Evolutionary conservation across 2,329 filamentous ascomycete species (phyloP), one percentile per base, ranked within the genome.

Genomic region (Zymoseptoria tritici): DNA sequence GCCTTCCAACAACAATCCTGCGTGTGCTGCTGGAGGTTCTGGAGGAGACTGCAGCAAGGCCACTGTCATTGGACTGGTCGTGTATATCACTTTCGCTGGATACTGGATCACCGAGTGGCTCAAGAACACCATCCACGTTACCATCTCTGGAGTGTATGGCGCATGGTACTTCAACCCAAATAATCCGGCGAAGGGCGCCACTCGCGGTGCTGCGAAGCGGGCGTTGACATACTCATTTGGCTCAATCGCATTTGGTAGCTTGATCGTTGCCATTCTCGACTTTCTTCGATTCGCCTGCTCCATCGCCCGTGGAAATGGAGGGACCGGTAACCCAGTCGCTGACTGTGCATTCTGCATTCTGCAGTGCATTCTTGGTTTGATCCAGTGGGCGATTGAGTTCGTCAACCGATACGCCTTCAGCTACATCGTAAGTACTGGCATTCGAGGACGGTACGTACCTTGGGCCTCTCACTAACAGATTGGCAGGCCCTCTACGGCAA

Each of bases 21-120:
- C 85, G 64, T 72, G 67, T 42, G 75, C 76, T 4, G 75, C 77
- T 11, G 82, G 75, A 2, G 85, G 85, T 3, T 62, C 60, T 3
- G 81, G 75, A 2, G 68, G 68, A 31, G 80, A 82, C 5, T 97
- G 92, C 68, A 86, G 88, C 61, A 80, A 78, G 5, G 90, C 80
- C 56, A 93, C 87, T 65, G 89, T 97, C 52, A 92, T 91, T 61
- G 92, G 92, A 0, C 77, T 97, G 29, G 79, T 96, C 4, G 89
- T 88, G 19, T 97, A 95, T 72, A 83, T 91, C 66, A 96, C 91
- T 0, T 97, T 97, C 69, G 87, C 91, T 57, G 90, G 87, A 76
- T 97, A 95, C 77, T 97, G 93, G 93, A 86, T 96, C 64, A 88
- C 89, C 1, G 93, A 97, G 73, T 93, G 89, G 82, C 78, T 97